Base-by-base conservation (phyloP, 176 grass and related monocot genomes). In the Carex myosuroides region DNA sequence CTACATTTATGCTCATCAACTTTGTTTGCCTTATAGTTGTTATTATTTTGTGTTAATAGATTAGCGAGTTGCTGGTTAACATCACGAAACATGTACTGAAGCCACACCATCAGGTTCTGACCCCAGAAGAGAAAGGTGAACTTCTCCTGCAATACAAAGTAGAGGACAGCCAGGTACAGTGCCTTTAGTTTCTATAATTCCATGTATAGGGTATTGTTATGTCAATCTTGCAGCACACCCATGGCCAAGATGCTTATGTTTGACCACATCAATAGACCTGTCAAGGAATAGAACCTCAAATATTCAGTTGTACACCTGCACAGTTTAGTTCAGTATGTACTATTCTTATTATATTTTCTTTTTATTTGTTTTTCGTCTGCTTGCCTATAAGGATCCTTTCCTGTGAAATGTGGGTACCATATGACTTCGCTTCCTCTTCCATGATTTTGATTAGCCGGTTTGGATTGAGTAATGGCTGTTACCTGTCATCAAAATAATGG, bases 41-140 rank as follows among this genome's bases (percentile, higher is more conserved):
- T 84, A 42, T 85, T 65, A 59, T 87, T 24, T 69, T 17, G 69
- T 81, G 74, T 32, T 75, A 82, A 72, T 88, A 98, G 96, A 88
- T 95, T 44, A 95, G 85, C 9, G 93, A 98, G n/a, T 81, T 98
- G 90, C 89, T 93, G 64, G 91, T 95, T 37, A 98, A 98, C 65
- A 89, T 90, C 78, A 93, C 88, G 64, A 95, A 90, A 85, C 96
- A 98, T 92, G 85, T 86, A 41, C 88, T 98, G 79, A 92, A 87
- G 70, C 96, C 92, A 79, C 89, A 86, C 57, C 96, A 98, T 92
- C 79, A 88, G 42, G 77, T 95, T 41, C 67, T 98, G 50, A 87
- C 79, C 80, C 78, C 59, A 76, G 86, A 95, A 56, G 89, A 95
- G 86, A 98, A 95, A 68, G n/a, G 37, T 59, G 88, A 90, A 24